phyloP scores from a whole-genome alignment of 164 flowering plant species.

The Vitis amurensis region DNA sequence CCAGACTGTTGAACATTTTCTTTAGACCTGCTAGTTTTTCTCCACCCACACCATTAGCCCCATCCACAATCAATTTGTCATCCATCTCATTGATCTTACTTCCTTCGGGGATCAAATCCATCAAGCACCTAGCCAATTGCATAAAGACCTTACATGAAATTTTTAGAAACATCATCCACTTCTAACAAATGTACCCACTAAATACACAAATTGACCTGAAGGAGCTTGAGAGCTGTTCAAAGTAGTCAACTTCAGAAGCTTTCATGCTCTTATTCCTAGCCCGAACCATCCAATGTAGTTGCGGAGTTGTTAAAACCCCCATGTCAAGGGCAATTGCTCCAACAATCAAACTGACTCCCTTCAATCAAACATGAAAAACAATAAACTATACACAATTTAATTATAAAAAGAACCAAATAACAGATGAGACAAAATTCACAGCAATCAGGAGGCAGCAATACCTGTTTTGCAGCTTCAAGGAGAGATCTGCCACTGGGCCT shows the following conservation, averaged over 20 bases:
- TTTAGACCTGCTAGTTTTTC: conserved; percentile 60
- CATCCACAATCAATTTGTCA: conserved; percentile 72
- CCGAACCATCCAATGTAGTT: conserved; percentile 96
- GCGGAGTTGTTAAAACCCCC: conserved; percentile 94
- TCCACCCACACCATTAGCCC: conserved; percentile 96
- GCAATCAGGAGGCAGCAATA: conserved; percentile 20
- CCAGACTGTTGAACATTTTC: conserved; percentile 40
- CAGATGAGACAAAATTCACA: background rate
- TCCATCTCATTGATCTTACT: conserved; percentile 9
- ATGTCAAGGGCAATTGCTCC: conserved; percentile 62
- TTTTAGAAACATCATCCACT: background rate
- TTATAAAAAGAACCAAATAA: background rate
- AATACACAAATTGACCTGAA: conserved; percentile 52
- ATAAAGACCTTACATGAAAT: conserved; percentile 1
- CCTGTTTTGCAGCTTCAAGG: conserved; percentile 83
- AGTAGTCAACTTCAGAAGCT: conserved; percentile 68
- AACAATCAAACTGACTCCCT: conserved; percentile 76
- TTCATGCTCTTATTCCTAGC: conserved; percentile 61
- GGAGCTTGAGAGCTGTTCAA: conserved; percentile 59
- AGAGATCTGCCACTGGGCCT: conserved; percentile 90
- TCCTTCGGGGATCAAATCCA: conserved; percentile 63
- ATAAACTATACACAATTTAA: conserved; percentile 1
- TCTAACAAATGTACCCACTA: background rate
- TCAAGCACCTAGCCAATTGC: conserved; percentile 51
- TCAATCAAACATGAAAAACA: conserved; percentile 5